Conservation (phyloP, 495 filamentous ascomycete genomes). For the Penicillium atrosanguineum region DNA sequence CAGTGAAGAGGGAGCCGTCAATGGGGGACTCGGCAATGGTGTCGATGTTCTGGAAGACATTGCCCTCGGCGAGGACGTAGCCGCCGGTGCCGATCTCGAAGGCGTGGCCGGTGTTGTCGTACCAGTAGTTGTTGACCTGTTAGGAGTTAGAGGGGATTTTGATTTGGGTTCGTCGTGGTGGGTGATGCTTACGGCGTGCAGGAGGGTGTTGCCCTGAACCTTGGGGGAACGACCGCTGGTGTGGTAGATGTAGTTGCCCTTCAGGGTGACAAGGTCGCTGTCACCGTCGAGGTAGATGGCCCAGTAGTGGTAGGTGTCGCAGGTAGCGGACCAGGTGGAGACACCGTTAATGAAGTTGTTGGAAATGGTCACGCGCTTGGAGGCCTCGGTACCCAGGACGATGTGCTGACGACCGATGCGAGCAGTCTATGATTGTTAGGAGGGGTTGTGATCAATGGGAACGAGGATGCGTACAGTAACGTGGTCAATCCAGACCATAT, state of each 20-base stretch:
- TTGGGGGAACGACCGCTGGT: constrained; percentile 43
- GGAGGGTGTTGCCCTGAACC: constrained; percentile 40
- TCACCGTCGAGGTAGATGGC: constrained; percentile 40
- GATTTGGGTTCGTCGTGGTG: not conserved
- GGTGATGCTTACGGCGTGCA: constrained; percentile 33
- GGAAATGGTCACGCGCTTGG: constrained; percentile 44
- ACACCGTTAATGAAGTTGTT: constrained; percentile 47
- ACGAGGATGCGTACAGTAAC: constrained; percentile 23
- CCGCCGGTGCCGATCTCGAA: constrained; percentile 53
- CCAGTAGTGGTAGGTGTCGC: constrained; percentile 49
- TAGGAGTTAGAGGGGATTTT: too few relatives aligned
- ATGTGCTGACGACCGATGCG: constrained; percentile 47
- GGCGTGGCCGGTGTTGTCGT: constrained; percentile 50
- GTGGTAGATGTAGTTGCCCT: constrained; percentile 49
- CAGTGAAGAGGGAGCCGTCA: constrained; percentile 44
- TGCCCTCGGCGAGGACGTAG: constrained; percentile 57
- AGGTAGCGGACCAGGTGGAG: constrained; percentile 40
- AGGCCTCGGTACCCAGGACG: constrained; percentile 38
- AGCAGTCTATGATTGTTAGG: constrained; percentile 29
- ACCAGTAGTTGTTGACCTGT: constrained; percentile 60
- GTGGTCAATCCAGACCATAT: constrained; percentile 50
- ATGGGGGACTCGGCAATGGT: constrained; percentile 26
- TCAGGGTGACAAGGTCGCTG: constrained; percentile 43
- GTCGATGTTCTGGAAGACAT: constrained; percentile 54
- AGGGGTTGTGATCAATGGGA: not conserved